Evolutionary conservation across 2,329 filamentous ascomycete genomes (phyloP).

Genomic region (Nemania sp.): DNA sequence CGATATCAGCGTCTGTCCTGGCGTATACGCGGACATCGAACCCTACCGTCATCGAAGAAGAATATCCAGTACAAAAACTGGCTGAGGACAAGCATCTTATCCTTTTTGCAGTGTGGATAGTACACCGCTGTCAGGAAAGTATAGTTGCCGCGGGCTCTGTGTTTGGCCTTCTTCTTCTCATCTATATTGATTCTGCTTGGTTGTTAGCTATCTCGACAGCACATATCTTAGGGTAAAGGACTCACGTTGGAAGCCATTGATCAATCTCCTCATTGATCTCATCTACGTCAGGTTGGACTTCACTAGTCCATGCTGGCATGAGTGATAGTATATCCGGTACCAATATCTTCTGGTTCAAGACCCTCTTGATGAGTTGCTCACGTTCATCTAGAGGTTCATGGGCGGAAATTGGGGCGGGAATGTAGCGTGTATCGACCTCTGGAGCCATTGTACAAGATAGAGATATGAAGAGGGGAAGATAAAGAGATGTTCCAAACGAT

Average conservation of each 20-base stretch:
- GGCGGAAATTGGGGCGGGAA: neutral
- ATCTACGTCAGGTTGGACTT: slow-evolving; percentile 46
- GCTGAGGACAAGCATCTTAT: slow-evolving; percentile 46
- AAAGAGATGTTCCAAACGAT: neutral
- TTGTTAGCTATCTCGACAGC: slow-evolving; percentile 22
- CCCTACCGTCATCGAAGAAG: slow-evolving; percentile 48
- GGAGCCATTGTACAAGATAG: slow-evolving; percentile 26
- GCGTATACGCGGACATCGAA: too few species aligned
- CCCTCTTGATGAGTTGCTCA: slow-evolving; percentile 44
- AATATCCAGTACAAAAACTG: slow-evolving; percentile 51
- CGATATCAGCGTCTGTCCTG: neutral
- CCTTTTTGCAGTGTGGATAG: slow-evolving; percentile 48
- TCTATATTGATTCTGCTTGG: slow-evolving; percentile 43
- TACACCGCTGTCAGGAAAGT: slow-evolving; percentile 46
- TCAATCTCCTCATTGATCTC: slow-evolving; percentile 47
- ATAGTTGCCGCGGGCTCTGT: slow-evolving; percentile 48
- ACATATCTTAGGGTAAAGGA: neutral
- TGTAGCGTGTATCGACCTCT: slow-evolving; percentile 39
- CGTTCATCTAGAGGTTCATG: slow-evolving; percentile 40
- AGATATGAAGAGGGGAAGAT: neutral
- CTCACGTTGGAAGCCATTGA: slow-evolving; percentile 47
- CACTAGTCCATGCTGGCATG: slow-evolving; percentile 48
- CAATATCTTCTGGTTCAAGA: slow-evolving; percentile 44
- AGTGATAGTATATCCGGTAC: slow-evolving; percentile 47
- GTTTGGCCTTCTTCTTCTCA: slow-evolving; percentile 47